phyloP scores from a whole-genome alignment of 441 rosid genomes.

The Eruca vesicaria region DNA sequence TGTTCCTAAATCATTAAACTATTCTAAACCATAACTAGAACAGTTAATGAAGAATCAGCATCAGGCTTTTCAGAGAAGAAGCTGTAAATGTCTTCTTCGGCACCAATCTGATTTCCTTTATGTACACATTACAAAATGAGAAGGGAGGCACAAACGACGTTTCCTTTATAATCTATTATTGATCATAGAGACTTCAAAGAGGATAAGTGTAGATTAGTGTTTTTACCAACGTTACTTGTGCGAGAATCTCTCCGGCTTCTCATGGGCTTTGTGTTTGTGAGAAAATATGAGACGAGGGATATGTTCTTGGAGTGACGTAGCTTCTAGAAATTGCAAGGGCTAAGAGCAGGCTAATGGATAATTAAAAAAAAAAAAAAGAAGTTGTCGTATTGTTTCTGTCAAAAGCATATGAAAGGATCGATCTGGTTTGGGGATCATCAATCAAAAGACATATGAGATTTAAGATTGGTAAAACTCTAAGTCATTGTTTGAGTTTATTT shows the following conservation, averaged over 20 bases:
- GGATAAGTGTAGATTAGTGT: conserved; percentile 1
- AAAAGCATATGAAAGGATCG: too few relatives aligned
- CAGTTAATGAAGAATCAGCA: conserved; percentile 65
- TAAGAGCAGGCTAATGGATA: too few relatives aligned
- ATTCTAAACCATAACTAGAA: too few relatives aligned
- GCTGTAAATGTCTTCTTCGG: conserved; percentile 74
- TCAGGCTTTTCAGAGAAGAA: conserved; percentile 67
- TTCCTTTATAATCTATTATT: conserved; percentile 16
- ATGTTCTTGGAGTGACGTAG: conserved; percentile 49
- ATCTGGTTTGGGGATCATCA: too few relatives aligned
- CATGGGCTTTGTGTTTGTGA: conserved; percentile 45
- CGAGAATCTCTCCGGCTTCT: conserved; percentile 88
- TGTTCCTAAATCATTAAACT: too few relatives aligned
- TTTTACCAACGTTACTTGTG: conserved; percentile 93
- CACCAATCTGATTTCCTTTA: conserved; percentile 64
- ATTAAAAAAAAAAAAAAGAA: too few relatives aligned
- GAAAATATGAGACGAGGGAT: conserved; percentile 59
- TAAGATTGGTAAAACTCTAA: too few relatives aligned
- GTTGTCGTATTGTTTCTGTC: too few relatives aligned
- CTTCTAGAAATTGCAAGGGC: too few relatives aligned
- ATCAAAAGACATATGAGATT: too few relatives aligned
- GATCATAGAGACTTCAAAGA: conserved; percentile 8
- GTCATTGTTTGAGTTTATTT: too few relatives aligned
- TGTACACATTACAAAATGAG: conserved; percentile 63
- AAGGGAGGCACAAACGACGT: background rate